A percentile compares a stretch with the other conserved stretches of the same genome.
These are phyloP conservation scores for Cryoendolithus antarcticus DNA, from an alignment of 2,329 filamentous ascomycete species.

Conservation along the genomic window DNA sequence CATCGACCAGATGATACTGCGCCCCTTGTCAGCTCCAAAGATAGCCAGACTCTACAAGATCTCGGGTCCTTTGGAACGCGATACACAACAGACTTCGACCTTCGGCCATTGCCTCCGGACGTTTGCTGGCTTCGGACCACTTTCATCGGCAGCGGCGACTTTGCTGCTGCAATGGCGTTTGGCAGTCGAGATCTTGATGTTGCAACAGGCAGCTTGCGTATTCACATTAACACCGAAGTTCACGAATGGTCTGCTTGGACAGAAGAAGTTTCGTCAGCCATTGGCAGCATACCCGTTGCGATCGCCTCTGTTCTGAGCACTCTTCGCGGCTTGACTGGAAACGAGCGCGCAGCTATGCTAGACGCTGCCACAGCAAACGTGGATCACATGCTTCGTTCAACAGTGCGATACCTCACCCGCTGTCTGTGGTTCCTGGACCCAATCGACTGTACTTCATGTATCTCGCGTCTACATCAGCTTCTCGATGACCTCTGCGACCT, in stretches of 20 bases:
- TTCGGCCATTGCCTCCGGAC: constrained; percentile 36
- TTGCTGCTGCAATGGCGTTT: constrained; percentile 34
- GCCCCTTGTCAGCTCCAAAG: not conserved
- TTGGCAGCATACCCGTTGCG: constrained; percentile 26
- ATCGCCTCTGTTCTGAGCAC: constrained; percentile 17
- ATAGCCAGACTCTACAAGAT: constrained; percentile 22
- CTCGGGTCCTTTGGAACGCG: constrained; percentile 36
- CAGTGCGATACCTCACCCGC: constrained; percentile 38
- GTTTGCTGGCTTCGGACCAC: constrained; percentile 45
- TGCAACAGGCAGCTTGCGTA: constrained; percentile 25
- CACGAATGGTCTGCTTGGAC: constrained; percentile 42
- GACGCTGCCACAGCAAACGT: constrained; percentile 6
- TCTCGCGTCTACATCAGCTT: constrained; percentile 30
- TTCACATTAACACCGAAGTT: constrained; percentile 24
- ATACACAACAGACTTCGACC: constrained; percentile 43
- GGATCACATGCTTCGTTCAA: constrained; percentile 28
- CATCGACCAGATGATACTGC: constrained; percentile 1
- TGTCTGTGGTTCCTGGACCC: constrained; percentile 41
- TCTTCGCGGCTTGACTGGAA: constrained; percentile 1
- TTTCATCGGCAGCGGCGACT: constrained; percentile 46
- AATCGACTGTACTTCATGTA: constrained; percentile 39
- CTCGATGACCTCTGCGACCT: constrained; percentile 24
- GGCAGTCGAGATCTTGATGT: constrained; percentile 32
- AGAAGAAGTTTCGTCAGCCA: constrained; percentile 39
- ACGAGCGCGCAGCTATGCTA: constrained; percentile 1